Conservation (phyloP, 2,329 filamentous ascomycete species). For the Pseudocercospora crystallina region DNA sequence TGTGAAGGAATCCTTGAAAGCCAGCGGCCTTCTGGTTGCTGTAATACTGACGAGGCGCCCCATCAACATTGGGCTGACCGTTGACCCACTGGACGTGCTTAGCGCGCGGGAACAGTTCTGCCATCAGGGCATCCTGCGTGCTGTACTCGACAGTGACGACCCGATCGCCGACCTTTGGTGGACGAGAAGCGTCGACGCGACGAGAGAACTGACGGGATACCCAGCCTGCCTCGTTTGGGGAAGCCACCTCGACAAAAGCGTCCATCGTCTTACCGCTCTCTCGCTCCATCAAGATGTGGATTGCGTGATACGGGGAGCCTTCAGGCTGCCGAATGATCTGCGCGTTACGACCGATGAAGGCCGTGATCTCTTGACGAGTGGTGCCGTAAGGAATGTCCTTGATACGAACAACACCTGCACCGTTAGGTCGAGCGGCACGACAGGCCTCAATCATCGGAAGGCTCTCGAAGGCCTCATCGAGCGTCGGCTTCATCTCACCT, state of each 20-base stretch:
- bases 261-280: conserved; percentile 59
- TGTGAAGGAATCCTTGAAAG: conserved; percentile 53
- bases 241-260: conserved; percentile 51
- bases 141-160: conserved; percentile 48
- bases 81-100: conserved; percentile 51
- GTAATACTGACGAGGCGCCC: conserved; percentile 45
- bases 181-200: conserved; percentile 37
- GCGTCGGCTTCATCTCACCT: conserved; percentile 25
- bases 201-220: conserved; percentile 40
- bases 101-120: conserved; percentile 52
- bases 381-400: conserved; percentile 53
- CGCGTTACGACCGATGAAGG: conserved; percentile 46
- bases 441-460: conserved; percentile 33
- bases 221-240: conserved; percentile 39
- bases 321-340: conserved; percentile 47
- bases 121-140: conserved; percentile 51
- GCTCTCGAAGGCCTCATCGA: conserved; percentile 29
- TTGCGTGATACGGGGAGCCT: conserved; percentile 44
- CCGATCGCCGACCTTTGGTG: conserved; percentile 49
- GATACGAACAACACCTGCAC: conserved; percentile 30
- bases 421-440: conserved; percentile 37
- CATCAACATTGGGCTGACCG: conserved; percentile 33
- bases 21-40: conserved; percentile 49
- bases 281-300: conserved; percentile 61
- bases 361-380: conserved; percentile 50